These are phyloP conservation scores for Beauveria sp. DNA, from an alignment of 2,329 filamentous ascomycete genomes.

Conservation along the genomic window DNA sequence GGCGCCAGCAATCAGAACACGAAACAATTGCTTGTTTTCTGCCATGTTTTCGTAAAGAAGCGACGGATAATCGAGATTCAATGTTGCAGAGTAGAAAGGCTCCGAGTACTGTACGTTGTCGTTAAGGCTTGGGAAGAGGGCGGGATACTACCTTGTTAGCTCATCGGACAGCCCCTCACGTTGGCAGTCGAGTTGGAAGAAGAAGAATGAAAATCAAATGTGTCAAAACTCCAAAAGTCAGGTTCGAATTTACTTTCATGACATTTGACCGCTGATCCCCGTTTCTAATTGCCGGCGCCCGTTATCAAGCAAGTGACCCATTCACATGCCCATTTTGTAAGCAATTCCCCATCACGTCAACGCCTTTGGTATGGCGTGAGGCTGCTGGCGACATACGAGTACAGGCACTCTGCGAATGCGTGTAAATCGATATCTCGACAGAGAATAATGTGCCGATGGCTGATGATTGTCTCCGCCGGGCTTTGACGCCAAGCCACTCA, in stretches of 20 bases:
- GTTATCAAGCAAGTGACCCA: neutral
- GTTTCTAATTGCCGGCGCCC: neutral
- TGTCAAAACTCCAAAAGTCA: neutral
- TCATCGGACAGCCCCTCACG: neutral
- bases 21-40: neutral
- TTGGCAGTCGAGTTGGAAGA: neutral
- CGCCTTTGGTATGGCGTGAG: conserved; percentile 10
- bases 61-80: no score
- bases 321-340: neutral
- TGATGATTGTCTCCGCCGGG: neutral
- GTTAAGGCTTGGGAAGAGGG: neutral
- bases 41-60: neutral
- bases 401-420: neutral
- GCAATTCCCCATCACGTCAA: conserved; percentile 13
- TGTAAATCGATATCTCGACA: neutral
- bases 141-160: neutral
- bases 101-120: neutral
- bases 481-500: neutral
- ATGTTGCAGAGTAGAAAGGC: neutral
- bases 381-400: neutral
- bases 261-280: no score
- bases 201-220: no score
- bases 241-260: no score
- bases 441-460: neutral
- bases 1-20: conserved; percentile 19